Percentiles rank a stretch among this genome's conserved stretches.
Evolutionary conservation across 2,329 filamentous ascomycete genomes (phyloP).

Genomic region (Cladosporium sp.): DNA sequence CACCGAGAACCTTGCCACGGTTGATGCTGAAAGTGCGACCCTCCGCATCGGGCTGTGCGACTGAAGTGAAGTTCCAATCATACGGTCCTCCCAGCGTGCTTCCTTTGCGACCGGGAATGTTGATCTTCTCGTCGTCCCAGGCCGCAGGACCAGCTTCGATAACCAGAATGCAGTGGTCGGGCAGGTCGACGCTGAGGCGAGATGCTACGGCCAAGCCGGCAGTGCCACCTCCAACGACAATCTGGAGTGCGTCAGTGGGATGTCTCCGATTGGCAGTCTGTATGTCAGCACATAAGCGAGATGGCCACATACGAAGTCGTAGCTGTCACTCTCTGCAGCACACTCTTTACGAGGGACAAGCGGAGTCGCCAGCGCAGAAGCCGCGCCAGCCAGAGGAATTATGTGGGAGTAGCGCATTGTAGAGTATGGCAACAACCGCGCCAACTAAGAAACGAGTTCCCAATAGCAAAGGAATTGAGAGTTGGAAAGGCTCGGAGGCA

Average conservation of each 20-base stretch:
- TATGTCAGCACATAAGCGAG: background rate
- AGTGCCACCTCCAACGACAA: conserved; percentile 21
- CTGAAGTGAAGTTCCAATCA: conserved; percentile 42
- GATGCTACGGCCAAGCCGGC: conserved; percentile 20
- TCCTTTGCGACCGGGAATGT: conserved; percentile 25
- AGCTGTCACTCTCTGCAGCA: conserved; percentile 4
- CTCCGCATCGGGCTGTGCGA: conserved; percentile 8
- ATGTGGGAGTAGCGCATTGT: conserved; percentile 9
- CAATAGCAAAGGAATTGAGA: background rate
- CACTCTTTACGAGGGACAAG: conserved; percentile 11
- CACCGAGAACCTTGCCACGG: conserved; percentile 27
- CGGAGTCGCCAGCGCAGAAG: conserved; percentile 3
- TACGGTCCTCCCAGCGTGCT: conserved; percentile 18
- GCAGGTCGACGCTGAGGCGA: conserved; percentile 19
- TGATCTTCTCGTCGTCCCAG: conserved; percentile 18
- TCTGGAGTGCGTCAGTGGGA: conserved; percentile 11
- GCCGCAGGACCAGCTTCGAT: conserved; percentile 23
- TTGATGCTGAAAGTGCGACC: conserved; percentile 11
- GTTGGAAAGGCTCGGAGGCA: background rate
- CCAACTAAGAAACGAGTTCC: background rate
- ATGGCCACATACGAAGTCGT: conserved; percentile 11
- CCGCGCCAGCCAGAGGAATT: conserved; percentile 3
- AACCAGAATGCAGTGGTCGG: conserved; percentile 20
- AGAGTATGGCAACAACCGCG: background rate
- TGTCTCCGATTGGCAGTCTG: background rate